Base-by-base conservation (phyloP, 306 rosid species). In the Cucurbita argyrosperma region DNA sequence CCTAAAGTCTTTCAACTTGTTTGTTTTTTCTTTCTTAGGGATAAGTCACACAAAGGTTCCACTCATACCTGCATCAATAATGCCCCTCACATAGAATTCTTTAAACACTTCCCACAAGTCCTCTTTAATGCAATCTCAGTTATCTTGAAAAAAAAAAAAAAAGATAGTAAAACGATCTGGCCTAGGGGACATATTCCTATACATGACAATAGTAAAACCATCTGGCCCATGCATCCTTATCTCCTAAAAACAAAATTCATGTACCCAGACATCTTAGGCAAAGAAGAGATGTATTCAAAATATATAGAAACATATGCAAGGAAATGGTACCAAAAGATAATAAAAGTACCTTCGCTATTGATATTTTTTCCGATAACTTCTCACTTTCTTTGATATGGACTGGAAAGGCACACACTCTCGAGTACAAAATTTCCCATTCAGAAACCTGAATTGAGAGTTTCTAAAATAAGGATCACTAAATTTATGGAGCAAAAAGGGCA, bases 351-450 rank as follows among this genome's bases (percentile, higher is more conserved):
- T 91, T 84, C 7, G 82, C 77, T 47, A 83, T 83, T 49, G 80
- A 86, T 84, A 87, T 82, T 75, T 77, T 86, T 69, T 79, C 83
- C 75, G 55, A 81, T 60, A 94, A 82, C 38, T 83, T 82, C 72
- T 88, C 86, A 46, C 83, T 84, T 82, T 85, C 91, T 74, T 84
- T 84, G 70, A 89, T 69, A 49, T 84, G 73, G 79, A 91, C 68
- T 45, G 97, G 96, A 46, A 87, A 80, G 78, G 81, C 85, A 72
- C 87, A 75, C 74, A 78, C 86, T 91, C 80, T 84, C 79, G 90
- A 81, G 87, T 89, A 77, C 75, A 94, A 74, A 71, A 70, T 68
- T 80, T 91, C 96, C 96, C 92, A 87, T 80, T 88, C 92, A 68
- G 86, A 81, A 77, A 94, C 74, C 99, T 94, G 89, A 40, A 85